phyloP scores from a whole-genome alignment of 2,329 filamentous ascomycete genomes.

The Pseudovirgaria hyperparasitica region DNA sequence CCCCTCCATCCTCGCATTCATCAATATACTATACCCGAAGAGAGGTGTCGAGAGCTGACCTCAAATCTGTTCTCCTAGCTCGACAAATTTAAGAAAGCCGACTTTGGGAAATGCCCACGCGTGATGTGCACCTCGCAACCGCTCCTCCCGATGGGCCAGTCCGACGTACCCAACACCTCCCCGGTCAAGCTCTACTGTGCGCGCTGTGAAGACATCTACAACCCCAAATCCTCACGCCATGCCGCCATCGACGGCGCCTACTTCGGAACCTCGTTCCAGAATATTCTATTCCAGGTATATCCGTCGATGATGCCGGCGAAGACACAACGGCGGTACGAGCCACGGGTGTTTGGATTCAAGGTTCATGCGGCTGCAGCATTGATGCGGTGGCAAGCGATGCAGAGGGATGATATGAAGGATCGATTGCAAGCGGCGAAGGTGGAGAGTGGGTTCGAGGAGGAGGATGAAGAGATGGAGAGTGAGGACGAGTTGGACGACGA shows the following conservation, averaged over 20 bases:
- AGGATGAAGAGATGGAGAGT: constrained; percentile 47
- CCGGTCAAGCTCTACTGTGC: constrained; percentile 95
- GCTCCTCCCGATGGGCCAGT: constrained; percentile 86
- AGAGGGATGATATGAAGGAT: constrained; percentile 70
- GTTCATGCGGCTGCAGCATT: constrained; percentile 83
- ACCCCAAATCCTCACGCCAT: constrained; percentile 93
- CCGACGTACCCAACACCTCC: constrained; percentile 75
- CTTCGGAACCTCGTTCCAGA: constrained; percentile 96
- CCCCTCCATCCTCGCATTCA: background rate
- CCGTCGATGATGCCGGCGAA: constrained; percentile 80
- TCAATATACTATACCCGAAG: background rate
- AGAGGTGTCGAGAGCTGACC: constrained; percentile 6
- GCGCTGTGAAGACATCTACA: constrained; percentile 96
- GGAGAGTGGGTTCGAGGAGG: constrained; percentile 67
- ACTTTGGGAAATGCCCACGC: constrained; percentile 95
- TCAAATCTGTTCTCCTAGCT: constrained; percentile 47
- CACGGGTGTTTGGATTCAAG: constrained; percentile 87
- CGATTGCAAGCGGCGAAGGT: constrained; percentile 56
- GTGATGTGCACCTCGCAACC: constrained; percentile 91
- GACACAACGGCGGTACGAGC: constrained; percentile 73
- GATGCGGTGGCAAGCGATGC: constrained; percentile 77
- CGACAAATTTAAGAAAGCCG: constrained; percentile 96
- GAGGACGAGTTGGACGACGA: constrained; percentile 42
- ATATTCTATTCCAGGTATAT: constrained; percentile 98
- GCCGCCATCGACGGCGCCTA: constrained; percentile 94